A percentile compares a stretch with the other conserved stretches of the same genome.
Evolutionary conservation across 179 eudicot species (phyloP).

Genomic region (Silene coronaria): DNA sequence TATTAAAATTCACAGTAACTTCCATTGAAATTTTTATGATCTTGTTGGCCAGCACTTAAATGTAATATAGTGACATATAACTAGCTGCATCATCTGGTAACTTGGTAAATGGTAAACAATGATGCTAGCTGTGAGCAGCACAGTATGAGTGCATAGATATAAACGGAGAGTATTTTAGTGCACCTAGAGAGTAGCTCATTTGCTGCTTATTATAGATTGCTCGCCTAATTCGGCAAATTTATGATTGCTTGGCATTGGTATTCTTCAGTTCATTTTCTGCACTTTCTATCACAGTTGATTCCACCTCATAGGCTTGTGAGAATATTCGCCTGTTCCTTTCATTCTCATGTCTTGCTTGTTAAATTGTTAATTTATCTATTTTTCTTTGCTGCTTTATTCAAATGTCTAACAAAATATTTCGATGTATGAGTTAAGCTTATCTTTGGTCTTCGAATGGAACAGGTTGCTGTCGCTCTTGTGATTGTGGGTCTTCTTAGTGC

Average conservation of each 20-base stretch:
- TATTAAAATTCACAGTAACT: too few species aligned
- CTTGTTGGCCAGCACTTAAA: not conserved
- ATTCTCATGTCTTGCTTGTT: not conserved
- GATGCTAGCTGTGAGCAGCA: not conserved
- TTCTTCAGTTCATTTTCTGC: not conserved
- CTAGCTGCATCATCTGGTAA: not conserved
- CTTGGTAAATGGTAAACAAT: not conserved
- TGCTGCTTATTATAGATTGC: not conserved
- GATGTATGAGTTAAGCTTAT: not conserved
- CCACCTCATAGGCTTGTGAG: not conserved
- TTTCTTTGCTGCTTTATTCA: not conserved
- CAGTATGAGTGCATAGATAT: not conserved
- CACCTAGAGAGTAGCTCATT: not conserved
- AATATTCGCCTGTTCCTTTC: not conserved
- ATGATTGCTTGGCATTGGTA: not conserved
- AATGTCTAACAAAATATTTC: not conserved
- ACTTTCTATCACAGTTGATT: not conserved
- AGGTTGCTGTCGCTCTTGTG: conserved; percentile 56
- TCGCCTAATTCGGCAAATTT: not conserved
- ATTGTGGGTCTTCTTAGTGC: conserved; percentile 52
- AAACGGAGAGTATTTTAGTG: not conserved
- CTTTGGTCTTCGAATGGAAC: conserved; percentile 18
- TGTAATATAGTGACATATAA: not conserved
- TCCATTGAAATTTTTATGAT: too few species aligned
- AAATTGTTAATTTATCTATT: not conserved